Conservation (phyloP, 1,284 basidiomycete genomes). For the Tremellales sp. region DNA sequence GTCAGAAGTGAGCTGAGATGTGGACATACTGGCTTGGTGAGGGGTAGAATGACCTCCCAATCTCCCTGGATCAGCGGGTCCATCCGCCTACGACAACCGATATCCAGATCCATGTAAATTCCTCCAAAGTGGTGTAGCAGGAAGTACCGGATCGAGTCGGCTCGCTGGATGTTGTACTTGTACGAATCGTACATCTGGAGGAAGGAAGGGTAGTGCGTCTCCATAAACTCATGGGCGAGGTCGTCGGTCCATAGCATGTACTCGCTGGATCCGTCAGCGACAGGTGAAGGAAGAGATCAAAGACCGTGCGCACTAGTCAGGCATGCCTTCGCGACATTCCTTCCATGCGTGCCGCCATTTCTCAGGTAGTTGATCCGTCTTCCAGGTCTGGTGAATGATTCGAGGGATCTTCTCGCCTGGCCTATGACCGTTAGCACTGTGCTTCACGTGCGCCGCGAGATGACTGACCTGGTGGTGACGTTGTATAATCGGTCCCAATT, state of each 20-base stretch:
- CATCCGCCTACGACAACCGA: constrained; percentile 85
- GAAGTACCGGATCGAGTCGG: constrained; percentile 97
- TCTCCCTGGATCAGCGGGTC: constrained; percentile 72
- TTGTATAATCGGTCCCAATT: constrained; percentile 42
- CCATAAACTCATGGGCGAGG: constrained; percentile 82
- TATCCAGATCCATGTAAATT: constrained; percentile 94
- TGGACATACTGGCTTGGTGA: constrained; percentile 73
- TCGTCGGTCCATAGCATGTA: constrained; percentile 98
- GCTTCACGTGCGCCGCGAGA: not conserved
- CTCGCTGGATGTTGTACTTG: constrained; percentile 90
- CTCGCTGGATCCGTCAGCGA: constrained; percentile 49
- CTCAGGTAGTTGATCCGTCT: constrained; percentile 76
- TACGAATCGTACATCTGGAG: constrained; percentile 89
- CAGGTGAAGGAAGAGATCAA: constrained; percentile 6
- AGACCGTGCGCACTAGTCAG: constrained; percentile 78
- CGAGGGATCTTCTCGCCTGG: constrained; percentile 72
- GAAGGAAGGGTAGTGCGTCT: constrained; percentile 84
- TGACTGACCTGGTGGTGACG: constrained; percentile 35
- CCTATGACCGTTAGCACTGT: constrained; percentile 8
- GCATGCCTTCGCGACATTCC: constrained; percentile 79
- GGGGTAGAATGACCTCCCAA: constrained; percentile 85
- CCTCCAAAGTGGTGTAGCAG: constrained; percentile 93
- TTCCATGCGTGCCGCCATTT: constrained; percentile 77
- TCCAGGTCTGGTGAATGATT: constrained; percentile 99
- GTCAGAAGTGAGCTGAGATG: not conserved